phyloP scores from a whole-genome alignment of 2,329 filamentous ascomycete genomes.

The Hypoxylon sp. region DNA sequence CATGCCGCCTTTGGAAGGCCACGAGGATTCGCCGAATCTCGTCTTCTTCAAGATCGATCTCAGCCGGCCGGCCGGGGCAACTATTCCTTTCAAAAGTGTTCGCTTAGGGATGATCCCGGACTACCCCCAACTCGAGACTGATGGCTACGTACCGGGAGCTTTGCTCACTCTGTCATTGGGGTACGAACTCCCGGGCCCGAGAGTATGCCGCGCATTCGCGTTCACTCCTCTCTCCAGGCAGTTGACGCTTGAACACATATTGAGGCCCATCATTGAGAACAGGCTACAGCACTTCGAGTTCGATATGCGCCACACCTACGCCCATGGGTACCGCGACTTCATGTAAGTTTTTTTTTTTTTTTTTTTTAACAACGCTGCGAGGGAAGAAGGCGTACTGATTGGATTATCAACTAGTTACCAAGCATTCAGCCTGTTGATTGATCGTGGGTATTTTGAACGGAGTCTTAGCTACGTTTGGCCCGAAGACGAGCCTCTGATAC shows the following conservation, averaged over 20 bases:
- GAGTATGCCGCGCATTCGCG: background rate
- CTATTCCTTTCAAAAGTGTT: background rate
- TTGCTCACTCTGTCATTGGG: background rate
- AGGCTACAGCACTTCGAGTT: background rate
- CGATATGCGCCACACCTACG: background rate
- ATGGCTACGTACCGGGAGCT: background rate
- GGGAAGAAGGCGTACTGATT: background rate
- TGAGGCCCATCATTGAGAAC: background rate
- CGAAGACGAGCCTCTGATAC: background rate
- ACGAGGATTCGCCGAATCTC: background rate
- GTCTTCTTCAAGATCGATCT: slow-evolving; percentile 14
- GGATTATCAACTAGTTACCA: slow-evolving; percentile 4
- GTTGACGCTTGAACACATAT: background rate
- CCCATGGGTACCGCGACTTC: slow-evolving; percentile 13
- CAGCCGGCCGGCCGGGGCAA: background rate
- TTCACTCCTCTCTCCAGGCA: background rate
- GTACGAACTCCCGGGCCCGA: background rate
- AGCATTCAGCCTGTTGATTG: background rate
- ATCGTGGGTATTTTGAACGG: background rate
- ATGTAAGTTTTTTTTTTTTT: background rate
- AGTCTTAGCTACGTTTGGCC: background rate
- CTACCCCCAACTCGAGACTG: background rate
- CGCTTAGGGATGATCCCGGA: background rate
- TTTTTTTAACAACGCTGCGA: background rate
- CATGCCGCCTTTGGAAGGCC: no score